Evolutionary conservation across 2,329 filamentous ascomycete genomes (phyloP).

Genomic region (Metarhizium humberi): DNA sequence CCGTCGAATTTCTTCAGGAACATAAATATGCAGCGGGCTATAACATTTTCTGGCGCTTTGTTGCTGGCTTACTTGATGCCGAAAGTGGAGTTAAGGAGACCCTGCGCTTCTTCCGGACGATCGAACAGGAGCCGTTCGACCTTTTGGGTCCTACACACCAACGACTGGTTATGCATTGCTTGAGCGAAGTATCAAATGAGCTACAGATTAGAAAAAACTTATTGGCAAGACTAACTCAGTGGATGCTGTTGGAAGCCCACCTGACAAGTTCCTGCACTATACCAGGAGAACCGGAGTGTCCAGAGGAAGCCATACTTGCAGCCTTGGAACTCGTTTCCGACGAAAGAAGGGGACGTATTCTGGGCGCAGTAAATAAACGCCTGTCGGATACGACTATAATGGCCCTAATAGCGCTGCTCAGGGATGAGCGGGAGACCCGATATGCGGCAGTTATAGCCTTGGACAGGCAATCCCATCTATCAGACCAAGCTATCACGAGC

Average conservation of each 20-base stretch:
- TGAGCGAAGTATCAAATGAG: neutral
- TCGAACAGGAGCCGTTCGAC: neutral
- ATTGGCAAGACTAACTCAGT: neutral
- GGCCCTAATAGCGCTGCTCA: too few species aligned
- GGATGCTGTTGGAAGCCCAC: neutral
- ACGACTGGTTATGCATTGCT: conserved; percentile 1
- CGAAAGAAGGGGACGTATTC: neutral
- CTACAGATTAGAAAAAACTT: neutral
- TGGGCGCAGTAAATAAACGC: neutral
- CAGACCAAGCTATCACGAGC: neutral
- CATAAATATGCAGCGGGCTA: conserved; percentile 11
- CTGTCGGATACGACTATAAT: too few species aligned
- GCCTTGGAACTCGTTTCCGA: neutral
- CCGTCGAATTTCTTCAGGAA: too few species aligned
- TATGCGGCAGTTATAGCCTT: neutral
- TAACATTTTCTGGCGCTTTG: conserved; percentile 33
- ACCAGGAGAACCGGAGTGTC: neutral
- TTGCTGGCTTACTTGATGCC: conserved; percentile 22
- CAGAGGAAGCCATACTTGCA: neutral
- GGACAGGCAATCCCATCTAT: neutral
- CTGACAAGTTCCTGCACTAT: neutral
- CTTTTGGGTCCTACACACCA: conserved; percentile 1
- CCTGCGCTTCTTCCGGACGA: neutral
- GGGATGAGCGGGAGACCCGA: too few species aligned
- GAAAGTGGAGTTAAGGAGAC: neutral